Evolutionary conservation across 495 filamentous ascomycete genomes (phyloP).

Genomic region (Viridothelium virens): DNA sequence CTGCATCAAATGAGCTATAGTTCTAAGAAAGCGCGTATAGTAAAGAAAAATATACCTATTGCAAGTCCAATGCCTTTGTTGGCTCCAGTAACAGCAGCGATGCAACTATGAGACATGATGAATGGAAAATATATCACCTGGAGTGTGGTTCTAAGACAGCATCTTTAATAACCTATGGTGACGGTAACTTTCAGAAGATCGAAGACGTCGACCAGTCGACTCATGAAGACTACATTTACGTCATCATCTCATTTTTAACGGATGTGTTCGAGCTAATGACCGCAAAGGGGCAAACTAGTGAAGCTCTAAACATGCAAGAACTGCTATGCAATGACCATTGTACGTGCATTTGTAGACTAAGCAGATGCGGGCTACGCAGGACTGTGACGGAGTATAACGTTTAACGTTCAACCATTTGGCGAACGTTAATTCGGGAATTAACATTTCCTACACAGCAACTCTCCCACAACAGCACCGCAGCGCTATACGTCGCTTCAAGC

Average conservation of each 20-base stretch:
- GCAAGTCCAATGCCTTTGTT: slow-evolving; percentile 39
- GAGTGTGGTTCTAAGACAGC: background rate
- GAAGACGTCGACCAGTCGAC: background rate
- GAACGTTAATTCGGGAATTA: no score
- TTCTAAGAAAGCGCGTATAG: slow-evolving; percentile 14
- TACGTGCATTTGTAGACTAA: no score
- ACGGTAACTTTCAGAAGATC: background rate
- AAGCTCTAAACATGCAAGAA: background rate
- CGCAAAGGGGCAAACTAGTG: background rate
- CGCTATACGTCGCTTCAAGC: no score
- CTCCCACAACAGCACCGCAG: no score
- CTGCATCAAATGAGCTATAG: slow-evolving; percentile 17
- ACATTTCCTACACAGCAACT: no score
- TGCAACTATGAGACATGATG: slow-evolving; percentile 26
- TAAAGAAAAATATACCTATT: slow-evolving; percentile 27
- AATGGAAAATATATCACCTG: background rate
- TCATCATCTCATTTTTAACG: background rate
- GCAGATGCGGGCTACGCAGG: no score
- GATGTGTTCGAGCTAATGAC: background rate
- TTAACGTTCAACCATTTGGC: no score
- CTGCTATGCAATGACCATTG: background rate
- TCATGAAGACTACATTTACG: background rate
- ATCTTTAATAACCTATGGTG: background rate
- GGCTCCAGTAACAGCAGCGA: slow-evolving; percentile 40
- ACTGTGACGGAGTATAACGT: no score